phyloP scores from a whole-genome alignment of 805 yeast genomes.

The Limtongia smithiae region DNA sequence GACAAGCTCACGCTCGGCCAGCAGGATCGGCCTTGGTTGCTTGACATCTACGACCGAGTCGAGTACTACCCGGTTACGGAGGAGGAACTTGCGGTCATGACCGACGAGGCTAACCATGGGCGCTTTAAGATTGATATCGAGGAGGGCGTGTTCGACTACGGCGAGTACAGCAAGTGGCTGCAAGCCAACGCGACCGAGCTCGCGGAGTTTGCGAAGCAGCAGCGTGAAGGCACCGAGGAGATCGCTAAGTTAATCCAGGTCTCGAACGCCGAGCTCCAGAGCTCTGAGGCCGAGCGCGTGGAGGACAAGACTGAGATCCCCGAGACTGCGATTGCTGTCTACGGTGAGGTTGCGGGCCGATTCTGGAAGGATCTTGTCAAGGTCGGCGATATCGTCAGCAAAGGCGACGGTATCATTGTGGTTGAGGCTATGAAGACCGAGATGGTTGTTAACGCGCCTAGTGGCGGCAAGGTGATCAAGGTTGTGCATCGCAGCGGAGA shows the following conservation, averaged over 20 bases:
- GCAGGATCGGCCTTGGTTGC: constrained; percentile 81
- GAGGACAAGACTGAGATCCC: constrained; percentile 54
- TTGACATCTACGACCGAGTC: constrained; percentile 88
- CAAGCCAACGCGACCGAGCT: constrained; percentile 70
- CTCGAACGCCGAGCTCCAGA: constrained; percentile 68
- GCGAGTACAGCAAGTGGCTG: constrained; percentile 73
- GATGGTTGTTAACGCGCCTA: constrained; percentile 77
- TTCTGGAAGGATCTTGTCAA: constrained; percentile 85
- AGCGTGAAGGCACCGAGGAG: constrained; percentile 81
- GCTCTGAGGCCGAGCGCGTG: constrained; percentile 44
- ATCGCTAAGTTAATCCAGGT: constrained; percentile 79
- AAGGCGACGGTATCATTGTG: constrained; percentile 77
- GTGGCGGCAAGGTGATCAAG: constrained; percentile 63
- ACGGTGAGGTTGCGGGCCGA: constrained; percentile 94
- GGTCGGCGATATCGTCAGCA: constrained; percentile 69
- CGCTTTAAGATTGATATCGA: constrained; percentile 68
- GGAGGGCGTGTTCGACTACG: constrained; percentile 79
- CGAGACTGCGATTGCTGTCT: constrained; percentile 77
- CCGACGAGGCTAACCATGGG: constrained; percentile 78
- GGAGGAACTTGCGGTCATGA: constrained; percentile 66
- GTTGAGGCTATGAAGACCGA: constrained; percentile 99
- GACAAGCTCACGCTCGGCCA: constrained; percentile 79
- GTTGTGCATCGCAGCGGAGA: constrained; percentile 82
- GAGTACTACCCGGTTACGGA: constrained; percentile 92
- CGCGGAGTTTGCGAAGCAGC: constrained; percentile 59